Conservation (phyloP, 2,329 filamentous ascomycete species). For the Penicillium sp. region DNA sequence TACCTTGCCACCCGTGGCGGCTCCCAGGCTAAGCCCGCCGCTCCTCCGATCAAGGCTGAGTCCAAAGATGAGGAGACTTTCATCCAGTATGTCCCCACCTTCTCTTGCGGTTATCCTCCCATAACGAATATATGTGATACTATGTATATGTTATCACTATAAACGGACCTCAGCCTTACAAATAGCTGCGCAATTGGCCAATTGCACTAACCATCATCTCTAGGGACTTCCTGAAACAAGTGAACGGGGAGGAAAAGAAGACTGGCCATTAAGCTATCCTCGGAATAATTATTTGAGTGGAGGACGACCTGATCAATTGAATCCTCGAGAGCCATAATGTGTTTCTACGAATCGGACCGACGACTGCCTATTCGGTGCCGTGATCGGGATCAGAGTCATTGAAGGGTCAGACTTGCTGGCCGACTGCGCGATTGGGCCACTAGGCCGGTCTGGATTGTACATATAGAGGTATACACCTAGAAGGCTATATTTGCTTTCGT, state of each 20-base stretch:
- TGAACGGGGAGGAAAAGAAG: slow-evolving; percentile 55
- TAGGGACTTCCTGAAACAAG: slow-evolving; percentile 58
- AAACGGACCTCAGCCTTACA: not conserved
- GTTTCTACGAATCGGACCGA: not conserved
- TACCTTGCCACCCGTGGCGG: slow-evolving; percentile 50
- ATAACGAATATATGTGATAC: not conserved
- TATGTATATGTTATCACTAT: not conserved
- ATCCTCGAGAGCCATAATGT: slow-evolving; percentile 1
- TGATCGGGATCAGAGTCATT: slow-evolving; percentile 5
- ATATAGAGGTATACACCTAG: slow-evolving; percentile 34
- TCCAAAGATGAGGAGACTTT: slow-evolving; percentile 73
- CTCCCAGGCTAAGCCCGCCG: slow-evolving; percentile 50
- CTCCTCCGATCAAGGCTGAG: slow-evolving; percentile 66
- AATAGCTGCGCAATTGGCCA: not conserved
- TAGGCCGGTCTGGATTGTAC: slow-evolving; percentile 30
- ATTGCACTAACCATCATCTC: not conserved
- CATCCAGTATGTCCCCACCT: slow-evolving; percentile 61
- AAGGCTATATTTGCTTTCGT: slow-evolving; percentile 15
- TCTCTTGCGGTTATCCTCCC: not conserved
- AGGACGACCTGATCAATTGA: slow-evolving; percentile 15
- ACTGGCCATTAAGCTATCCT: slow-evolving; percentile 41
- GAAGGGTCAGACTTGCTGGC: slow-evolving; percentile 10
- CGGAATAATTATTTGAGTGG: slow-evolving; percentile 13
- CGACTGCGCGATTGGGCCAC: slow-evolving; percentile 4
- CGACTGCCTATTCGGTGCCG: not conserved